Evolutionary conservation across 495 filamentous ascomycete species (phyloP).

Genomic region (Xylaria telfairii): DNA sequence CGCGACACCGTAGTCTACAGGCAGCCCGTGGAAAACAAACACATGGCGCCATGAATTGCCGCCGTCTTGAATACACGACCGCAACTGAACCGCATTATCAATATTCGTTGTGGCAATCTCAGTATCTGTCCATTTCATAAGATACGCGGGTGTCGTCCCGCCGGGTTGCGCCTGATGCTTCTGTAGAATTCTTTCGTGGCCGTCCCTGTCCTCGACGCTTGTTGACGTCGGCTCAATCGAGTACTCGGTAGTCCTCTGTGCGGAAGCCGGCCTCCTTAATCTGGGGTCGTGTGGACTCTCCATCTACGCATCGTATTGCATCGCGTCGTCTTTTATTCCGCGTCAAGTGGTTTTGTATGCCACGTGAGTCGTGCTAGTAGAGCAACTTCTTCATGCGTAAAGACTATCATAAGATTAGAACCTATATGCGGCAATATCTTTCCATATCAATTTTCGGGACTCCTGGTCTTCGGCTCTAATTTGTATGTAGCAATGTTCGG

Average conservation of each 20-base stretch:
- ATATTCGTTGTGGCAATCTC: constrained; percentile 24
- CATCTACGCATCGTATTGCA: constrained; percentile 1
- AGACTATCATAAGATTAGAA: too few relatives aligned
- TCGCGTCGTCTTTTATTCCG: background rate
- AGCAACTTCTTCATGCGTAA: background rate
- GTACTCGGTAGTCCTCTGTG: background rate
- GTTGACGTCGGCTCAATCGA: background rate
- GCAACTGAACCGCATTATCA: constrained; percentile 10
- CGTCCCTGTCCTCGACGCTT: background rate
- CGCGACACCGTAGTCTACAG: constrained; percentile 29
- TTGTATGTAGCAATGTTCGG: background rate
- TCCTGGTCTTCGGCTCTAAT: background rate
- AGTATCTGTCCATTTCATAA: constrained; percentile 27
- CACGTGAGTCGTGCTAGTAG: background rate
- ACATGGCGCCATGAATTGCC: constrained; percentile 15
- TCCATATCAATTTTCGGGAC: background rate
- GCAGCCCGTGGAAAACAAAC: constrained; percentile 40
- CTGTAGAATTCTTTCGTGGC: background rate
- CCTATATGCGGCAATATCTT: background rate
- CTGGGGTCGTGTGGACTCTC: background rate
- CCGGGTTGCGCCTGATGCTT: background rate
- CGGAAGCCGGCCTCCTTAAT: background rate
- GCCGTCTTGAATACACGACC: background rate
- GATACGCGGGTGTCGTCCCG: constrained; percentile 18
- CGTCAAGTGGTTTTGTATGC: background rate